A percentile compares a stretch with the other conserved stretches of the same genome.
These are phyloP conservation scores for Arachis stenosperma DNA, from an alignment of 306 rosid genomes.

Conservation along the genomic window DNA sequence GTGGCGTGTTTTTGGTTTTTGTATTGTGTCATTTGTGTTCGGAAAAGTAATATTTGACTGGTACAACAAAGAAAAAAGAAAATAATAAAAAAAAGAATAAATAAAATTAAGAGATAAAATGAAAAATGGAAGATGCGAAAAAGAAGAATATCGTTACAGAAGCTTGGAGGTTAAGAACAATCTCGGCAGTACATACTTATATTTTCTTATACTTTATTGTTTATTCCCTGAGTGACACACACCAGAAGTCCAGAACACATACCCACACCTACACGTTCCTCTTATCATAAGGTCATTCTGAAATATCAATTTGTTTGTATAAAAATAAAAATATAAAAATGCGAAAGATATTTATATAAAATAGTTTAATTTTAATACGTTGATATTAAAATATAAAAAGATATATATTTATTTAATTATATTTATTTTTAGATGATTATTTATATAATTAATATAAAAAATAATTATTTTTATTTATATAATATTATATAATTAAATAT, in stretches of 20 bases:
- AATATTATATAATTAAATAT: too few species aligned
- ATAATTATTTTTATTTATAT: too few species aligned
- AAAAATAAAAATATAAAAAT: too few species aligned
- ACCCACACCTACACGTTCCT: neutral
- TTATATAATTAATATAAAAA: too few species aligned
- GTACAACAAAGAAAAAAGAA: constrained; percentile 20
- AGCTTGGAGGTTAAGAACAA: neutral
- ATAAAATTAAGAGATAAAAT: neutral
- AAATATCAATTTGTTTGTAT: neutral
- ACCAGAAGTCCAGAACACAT: neutral
- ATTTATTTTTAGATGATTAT: too few species aligned
- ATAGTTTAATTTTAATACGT: too few species aligned
- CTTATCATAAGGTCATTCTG: neutral
- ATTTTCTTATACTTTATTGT: too few species aligned
- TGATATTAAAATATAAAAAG: too few species aligned
- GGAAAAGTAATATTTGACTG: constrained; percentile 36
- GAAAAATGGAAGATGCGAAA: constrained; percentile 22
- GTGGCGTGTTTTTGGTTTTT: neutral
- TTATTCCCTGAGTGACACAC: constrained; percentile 30
- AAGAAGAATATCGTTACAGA: constrained; percentile 31
- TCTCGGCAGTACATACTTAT: neutral
- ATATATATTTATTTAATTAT: too few species aligned
- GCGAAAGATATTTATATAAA: too few species aligned
- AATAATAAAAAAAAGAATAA: neutral
- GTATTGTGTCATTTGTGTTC: neutral